These are phyloP conservation scores for Dryadomyces sulphureus DNA, from an alignment of 2,329 filamentous ascomycete genomes.

Conservation along the genomic window DNA sequence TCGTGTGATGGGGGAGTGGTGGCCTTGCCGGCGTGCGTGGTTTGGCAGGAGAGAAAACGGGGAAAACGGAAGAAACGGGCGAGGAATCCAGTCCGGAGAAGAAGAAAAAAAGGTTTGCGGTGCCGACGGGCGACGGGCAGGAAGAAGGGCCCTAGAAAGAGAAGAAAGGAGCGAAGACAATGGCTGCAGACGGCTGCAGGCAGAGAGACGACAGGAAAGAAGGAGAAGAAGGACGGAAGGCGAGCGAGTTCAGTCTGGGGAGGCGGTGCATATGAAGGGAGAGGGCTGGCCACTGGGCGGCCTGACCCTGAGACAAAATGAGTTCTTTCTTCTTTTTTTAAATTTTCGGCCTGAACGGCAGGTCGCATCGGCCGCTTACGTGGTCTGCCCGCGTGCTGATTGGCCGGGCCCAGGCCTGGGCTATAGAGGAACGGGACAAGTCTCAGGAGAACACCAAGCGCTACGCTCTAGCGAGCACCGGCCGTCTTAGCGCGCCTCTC, in stretches of 20 bases:
- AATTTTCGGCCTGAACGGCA: neutral
- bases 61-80: neutral
- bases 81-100: neutral
- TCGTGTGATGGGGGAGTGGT: neutral
- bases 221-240: neutral
- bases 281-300: neutral
- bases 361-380: neutral
- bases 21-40: too few species aligned
- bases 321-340: neutral
- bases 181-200: too few species aligned
- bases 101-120: neutral
- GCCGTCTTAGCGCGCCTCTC: too few species aligned
- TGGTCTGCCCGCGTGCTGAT: neutral
- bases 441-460: neutral
- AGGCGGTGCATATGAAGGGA: neutral
- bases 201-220: too few species aligned
- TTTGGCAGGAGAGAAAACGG: neutral
- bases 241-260: neutral
- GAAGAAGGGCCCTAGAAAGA: neutral
- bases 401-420: neutral
- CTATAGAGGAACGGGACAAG: neutral
- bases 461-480: too few species aligned
- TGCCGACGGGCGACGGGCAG: neutral
- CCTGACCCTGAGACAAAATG: neutral
- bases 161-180: neutral